Evolutionary conservation across 2,329 filamentous ascomycete species (phyloP).

Genomic region (Ceratocystis cubensis): DNA sequence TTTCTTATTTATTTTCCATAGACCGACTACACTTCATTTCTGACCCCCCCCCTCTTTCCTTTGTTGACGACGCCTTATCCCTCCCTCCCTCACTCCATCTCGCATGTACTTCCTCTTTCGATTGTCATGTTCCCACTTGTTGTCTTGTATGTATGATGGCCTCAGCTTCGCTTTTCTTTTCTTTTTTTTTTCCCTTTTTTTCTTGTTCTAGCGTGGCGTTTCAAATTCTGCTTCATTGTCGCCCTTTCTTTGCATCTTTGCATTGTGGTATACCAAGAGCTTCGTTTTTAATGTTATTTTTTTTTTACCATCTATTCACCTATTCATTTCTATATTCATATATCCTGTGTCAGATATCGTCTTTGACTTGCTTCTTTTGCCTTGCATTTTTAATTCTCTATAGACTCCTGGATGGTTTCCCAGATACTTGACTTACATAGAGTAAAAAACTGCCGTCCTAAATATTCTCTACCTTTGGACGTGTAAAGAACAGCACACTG

Average conservation of each 20-base stretch:
- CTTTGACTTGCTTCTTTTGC: neutral
- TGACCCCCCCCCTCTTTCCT: too few species aligned
- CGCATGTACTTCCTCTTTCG: neutral
- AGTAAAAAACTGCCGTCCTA: too few species aligned
- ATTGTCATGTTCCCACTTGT: neutral
- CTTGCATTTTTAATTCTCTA: neutral
- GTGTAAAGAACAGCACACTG: too few species aligned
- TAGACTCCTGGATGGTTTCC: too few species aligned
- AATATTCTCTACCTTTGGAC: too few species aligned
- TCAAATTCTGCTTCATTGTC: neutral
- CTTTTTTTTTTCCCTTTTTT: neutral
- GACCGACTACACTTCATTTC: too few species aligned
- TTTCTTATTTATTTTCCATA: neutral
- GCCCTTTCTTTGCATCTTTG: neutral
- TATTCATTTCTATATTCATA: neutral
- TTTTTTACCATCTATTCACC: neutral
- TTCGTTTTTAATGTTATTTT: neutral
- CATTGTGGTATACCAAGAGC: too few species aligned
- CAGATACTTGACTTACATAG: too few species aligned
- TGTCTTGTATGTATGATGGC: slow-evolving; percentile 1
- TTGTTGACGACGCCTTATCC: too few species aligned
- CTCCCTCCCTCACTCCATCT: neutral
- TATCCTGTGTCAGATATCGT: neutral
- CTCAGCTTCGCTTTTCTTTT: neutral
- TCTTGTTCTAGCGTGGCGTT: neutral